Base-by-base conservation (phyloP, 139 green algal species). In the Prasinococcaceae sp. region DNA sequence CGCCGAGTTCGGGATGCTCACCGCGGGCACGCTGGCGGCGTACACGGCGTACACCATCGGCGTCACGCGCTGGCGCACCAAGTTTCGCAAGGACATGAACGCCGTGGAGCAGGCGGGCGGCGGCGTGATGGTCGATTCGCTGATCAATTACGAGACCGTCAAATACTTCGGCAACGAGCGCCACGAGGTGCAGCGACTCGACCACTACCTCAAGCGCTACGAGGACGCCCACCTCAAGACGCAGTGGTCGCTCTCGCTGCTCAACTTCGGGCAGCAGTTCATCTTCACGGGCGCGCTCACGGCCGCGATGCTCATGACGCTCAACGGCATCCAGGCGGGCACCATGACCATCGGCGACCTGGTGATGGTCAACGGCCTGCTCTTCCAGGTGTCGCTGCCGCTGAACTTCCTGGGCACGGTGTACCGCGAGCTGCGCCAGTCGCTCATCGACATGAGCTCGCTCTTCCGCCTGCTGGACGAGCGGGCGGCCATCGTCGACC, bases 361-460 rank as follows among this genome's bases (percentile, higher is more conserved):
- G 14, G 66, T 97, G 22, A 94, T 97, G 88, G 83, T 98, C 41
- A 94, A 98, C 48, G 89, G 82, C 8, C 77, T 96, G 53, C 73
- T 98, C 14, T 93, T 97, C 69, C 88, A 96, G 77, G 77, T 98
- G 49, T 93, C 83, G 47, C 74, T 95, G 71, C 90, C 90, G 3
- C 77, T 98, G 30, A 97, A 98, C 77, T 98, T 98, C 67, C 68
- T 98, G 49, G 90, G 90, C 36, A 90, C 84, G 0, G 85, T 97
- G 23, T 98, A 97, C 61, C 76, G 90, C 0, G 90, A 96, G 66
- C 90, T 83, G 14, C 82, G 84, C 58, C 90, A 98, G 76, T 81
- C 65, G 20, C 70, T 97, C 29, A 63, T 93, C 3, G 90, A 98
- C 74, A 98, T 98, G 90, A 83, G 81, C 3, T 70, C 79, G 32